Evolutionary conservation across 2,329 filamentous ascomycete genomes (phyloP).

Genomic region (Didymella pomorum): DNA sequence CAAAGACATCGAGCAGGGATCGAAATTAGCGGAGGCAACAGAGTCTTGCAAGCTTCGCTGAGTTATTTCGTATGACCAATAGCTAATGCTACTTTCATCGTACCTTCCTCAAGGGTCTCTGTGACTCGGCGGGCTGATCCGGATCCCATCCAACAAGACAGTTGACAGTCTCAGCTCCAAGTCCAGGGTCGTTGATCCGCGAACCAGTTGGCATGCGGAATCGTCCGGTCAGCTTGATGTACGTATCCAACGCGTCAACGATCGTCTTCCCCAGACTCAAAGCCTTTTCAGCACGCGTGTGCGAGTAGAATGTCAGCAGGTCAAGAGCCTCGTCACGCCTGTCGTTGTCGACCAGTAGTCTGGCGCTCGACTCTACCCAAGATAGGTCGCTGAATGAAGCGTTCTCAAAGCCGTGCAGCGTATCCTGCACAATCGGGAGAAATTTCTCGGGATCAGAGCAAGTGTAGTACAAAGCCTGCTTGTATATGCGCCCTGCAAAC

Average conservation of each 20-base stretch:
- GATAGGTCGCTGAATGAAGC: slow-evolving; percentile 32
- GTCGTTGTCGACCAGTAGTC: slow-evolving; percentile 27
- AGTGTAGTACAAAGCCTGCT: slow-evolving; percentile 43
- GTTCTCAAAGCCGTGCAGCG: slow-evolving; percentile 41
- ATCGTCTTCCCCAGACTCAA: slow-evolving; percentile 35
- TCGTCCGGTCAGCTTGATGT: slow-evolving; percentile 36
- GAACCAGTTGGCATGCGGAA: slow-evolving; percentile 31
- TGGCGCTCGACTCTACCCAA: slow-evolving; percentile 36
- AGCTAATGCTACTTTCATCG: too few relatives aligned
- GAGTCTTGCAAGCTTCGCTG: too few relatives aligned
- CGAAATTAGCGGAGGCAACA: too few relatives aligned
- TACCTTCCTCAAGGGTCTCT: slow-evolving; percentile 10
- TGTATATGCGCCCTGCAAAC: slow-evolving; percentile 40
- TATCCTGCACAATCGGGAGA: slow-evolving; percentile 36
- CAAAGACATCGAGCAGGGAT: too few relatives aligned
- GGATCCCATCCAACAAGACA: slow-evolving; percentile 42
- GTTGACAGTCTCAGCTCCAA: slow-evolving; percentile 42
- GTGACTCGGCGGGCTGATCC: slow-evolving; percentile 29
- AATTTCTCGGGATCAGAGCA: slow-evolving; percentile 37
- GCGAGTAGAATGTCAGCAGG: slow-evolving; percentile 38
- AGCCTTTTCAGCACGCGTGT: slow-evolving; percentile 38
- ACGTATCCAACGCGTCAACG: slow-evolving; percentile 35
- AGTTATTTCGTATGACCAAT: too few relatives aligned
- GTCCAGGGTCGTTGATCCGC: slow-evolving; percentile 39
- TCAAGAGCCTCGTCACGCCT: slow-evolving; percentile 28